Conservation (phyloP, 2,329 filamentous ascomycete species). For the Diplodia seriata region DNA sequence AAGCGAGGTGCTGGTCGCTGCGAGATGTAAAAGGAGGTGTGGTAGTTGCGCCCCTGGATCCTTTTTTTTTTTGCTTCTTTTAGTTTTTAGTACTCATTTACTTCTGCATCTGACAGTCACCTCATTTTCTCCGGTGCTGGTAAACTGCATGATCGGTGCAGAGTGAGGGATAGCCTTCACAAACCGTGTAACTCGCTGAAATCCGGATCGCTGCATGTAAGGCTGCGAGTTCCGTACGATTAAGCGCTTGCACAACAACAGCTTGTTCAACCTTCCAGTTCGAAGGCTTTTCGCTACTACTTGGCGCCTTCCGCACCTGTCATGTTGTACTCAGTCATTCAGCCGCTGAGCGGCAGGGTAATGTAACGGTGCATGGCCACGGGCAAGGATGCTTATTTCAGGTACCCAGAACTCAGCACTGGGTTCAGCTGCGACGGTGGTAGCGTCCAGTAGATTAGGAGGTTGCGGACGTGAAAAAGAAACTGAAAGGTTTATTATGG, state of each 20-base stretch:
- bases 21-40: not conserved
- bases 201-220: not conserved
- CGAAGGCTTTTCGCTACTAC: not conserved
- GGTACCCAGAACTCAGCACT: not conserved
- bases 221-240: not conserved
- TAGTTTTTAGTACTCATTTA: not conserved
- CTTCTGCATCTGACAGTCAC: not conserved
- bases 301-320: not conserved
- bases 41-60: not conserved
- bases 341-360: not conserved
- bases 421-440: slow-evolving; percentile 7
- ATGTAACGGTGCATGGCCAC: not conserved
- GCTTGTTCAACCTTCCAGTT: not conserved
- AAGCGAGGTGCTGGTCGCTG: not conserved
- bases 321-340: not conserved
- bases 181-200: not conserved
- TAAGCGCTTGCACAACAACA: not conserved
- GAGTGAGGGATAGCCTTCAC: not conserved
- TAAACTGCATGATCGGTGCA: not conserved
- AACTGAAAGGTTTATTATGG: not conserved
- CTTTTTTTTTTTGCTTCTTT: not conserved
- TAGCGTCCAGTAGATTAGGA: not conserved
- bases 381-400: not conserved
- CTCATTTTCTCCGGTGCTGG: not conserved
- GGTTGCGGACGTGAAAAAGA: not conserved